Base-by-base conservation (phyloP, 2,329 filamentous ascomycete species). In the Aspergillus fischeri region DNA sequence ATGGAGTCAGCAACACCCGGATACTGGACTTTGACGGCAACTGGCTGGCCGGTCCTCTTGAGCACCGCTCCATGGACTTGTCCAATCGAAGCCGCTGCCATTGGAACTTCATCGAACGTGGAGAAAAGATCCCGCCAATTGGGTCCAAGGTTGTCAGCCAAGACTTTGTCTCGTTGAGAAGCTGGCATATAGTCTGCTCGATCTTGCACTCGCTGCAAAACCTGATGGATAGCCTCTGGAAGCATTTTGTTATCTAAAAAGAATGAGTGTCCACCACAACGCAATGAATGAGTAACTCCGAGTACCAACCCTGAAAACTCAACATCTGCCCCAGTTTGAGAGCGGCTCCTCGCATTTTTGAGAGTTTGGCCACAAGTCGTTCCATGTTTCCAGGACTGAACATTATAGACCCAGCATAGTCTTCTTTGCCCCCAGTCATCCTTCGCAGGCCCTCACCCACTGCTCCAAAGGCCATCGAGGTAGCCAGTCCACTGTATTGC, bases 241-340 rank as follows among this genome's bases (percentile, higher is more conserved):
- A 99, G 83, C 86, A 97, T 92, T 74, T 96, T 97, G 41, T 91
- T 86, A 76, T 99, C 94, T 81, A 57, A 25, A 56, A 41, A 47
- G 20, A 10, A 49, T 60, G 32, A 60, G 54, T 21, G n/a, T 35
- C n/a, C 27, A 49, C 38, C 4, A 10, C 25, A 25, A 47, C 49
- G 49, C 2, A 41, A 35, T 10, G 1, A 53, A 20, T n/a, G 20
- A 51, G 20, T 7, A 14, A n/a, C 5, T 41, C 10, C 17, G 17
- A 41, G 20, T 51, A 64, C 67, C 54, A 61, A 81, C 81, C 81
- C 79, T 99, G 94, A 70, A 99, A 94, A 73, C 92, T 97, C 81
- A 99, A 89, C 89, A 97, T 94, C 78, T 99, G 94, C 0, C 94
- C 95, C 27, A 99, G 77, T 77, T 99, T 99, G 45, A 99, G 80